A percentile compares a stretch with the other conserved stretches of the same genome.
phyloP scores from a whole-genome alignment of 2,329 filamentous ascomycete genomes.

The Colletotrichum gigasporum region DNA sequence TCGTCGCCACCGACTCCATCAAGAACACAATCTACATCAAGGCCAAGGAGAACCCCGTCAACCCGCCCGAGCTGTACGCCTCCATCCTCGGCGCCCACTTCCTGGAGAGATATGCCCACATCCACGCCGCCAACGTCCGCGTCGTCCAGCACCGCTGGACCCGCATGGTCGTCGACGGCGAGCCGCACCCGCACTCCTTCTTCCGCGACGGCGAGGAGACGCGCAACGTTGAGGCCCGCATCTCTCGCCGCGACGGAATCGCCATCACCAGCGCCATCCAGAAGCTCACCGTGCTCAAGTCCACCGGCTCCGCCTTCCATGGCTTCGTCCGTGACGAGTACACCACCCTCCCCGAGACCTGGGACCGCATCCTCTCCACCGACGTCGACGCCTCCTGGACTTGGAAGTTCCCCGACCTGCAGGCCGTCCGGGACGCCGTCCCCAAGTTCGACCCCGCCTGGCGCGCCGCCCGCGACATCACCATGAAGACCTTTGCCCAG shows the following conservation, averaged over 20 bases:
- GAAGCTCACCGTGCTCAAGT: slow-evolving; percentile 91
- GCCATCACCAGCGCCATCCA: slow-evolving; percentile 80
- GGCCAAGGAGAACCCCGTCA: slow-evolving; percentile 92
- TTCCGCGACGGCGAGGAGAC: slow-evolving; percentile 89
- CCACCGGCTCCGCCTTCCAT: slow-evolving; percentile 95
- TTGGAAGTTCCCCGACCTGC: slow-evolving; percentile 79
- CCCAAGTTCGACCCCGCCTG: slow-evolving; percentile 82
- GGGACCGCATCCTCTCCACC: slow-evolving; percentile 95
- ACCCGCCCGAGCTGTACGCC: slow-evolving; percentile 91
- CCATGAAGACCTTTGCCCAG: slow-evolving; percentile 89
- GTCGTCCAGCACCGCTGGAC: slow-evolving; percentile 91
- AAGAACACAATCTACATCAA: slow-evolving; percentile 98
- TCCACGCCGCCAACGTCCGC: slow-evolving; percentile 83
- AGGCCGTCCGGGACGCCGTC: slow-evolving; percentile 71
- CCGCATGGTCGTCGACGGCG: slow-evolving; percentile 85
- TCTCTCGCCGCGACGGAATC: slow-evolving; percentile 75
- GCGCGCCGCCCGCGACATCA: slow-evolving; percentile 81
- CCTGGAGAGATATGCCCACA: slow-evolving; percentile 86
- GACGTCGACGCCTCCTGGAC: slow-evolving; percentile 89
- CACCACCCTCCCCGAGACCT: slow-evolving; percentile 89
- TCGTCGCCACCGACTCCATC: slow-evolving; percentile 97
- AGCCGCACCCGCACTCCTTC: slow-evolving; percentile 95
- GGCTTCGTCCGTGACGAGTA: slow-evolving; percentile 93
- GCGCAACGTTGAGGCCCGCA: slow-evolving; percentile 79
- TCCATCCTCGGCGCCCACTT: slow-evolving; percentile 89